Evolutionary conservation across 805 yeast species (phyloP).

Genomic region (Vanderwaltozyma verrucispora): DNA sequence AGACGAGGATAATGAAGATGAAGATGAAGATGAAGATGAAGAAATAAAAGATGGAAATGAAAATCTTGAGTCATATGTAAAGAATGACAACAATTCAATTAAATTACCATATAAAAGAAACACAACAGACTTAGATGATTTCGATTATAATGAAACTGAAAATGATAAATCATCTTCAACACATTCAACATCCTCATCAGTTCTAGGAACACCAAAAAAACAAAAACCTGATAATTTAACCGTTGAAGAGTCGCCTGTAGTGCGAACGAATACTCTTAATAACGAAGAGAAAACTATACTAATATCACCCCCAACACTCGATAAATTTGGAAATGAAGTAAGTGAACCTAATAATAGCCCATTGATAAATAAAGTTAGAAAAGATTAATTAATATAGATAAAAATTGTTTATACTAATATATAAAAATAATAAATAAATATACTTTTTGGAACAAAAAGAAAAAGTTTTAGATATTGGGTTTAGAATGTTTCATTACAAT

Average conservation of each 20-base stretch:
- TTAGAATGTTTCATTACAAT: no score
- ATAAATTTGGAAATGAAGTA: neutral
- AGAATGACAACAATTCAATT: no score
- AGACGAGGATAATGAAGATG: slow-evolving; percentile 2
- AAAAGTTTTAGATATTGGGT: no score
- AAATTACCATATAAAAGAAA: slow-evolving; percentile 16
- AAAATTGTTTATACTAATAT: neutral
- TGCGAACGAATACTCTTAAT: neutral
- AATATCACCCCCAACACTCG: neutral
- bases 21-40: slow-evolving; percentile 3
- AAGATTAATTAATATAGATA: neutral
- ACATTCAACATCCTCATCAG: slow-evolving; percentile 1
- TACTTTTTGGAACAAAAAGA: neutral
- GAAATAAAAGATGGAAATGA: neutral
- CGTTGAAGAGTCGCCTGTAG: slow-evolving; percentile 6
- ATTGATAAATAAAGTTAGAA: slow-evolving; percentile 1
- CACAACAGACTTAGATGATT: slow-evolving; percentile 23
- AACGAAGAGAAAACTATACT: neutral
- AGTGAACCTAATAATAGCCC: neutral
- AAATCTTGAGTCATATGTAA: neutral
- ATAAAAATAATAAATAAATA: neutral
- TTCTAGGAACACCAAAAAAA: slow-evolving; percentile 18
- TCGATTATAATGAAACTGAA: slow-evolving; percentile 9
- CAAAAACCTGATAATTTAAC: slow-evolving; percentile 8
- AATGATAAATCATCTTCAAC: slow-evolving; percentile 3